Percentiles rank a stretch among this genome's conserved stretches.
These are phyloP conservation scores for Fusarium sp. DNA, from an alignment of 2,329 filamentous ascomycete species.

Conservation along the genomic window DNA sequence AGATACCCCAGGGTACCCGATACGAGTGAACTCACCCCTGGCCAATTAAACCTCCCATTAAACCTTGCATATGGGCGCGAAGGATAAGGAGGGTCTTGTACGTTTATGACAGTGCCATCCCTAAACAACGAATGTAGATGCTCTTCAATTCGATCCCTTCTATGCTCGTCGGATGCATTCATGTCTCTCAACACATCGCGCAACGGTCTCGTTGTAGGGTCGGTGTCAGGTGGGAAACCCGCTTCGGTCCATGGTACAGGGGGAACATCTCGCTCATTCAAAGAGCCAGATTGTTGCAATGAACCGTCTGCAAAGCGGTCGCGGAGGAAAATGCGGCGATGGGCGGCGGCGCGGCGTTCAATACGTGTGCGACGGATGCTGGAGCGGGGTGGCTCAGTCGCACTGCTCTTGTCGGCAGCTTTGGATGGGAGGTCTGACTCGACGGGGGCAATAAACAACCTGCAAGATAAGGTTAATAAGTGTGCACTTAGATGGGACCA, in stretches of 20 bases:
- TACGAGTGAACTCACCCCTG: constrained; percentile 34
- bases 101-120: constrained; percentile 23
- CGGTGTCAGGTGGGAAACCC: constrained; percentile 24
- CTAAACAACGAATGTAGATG: constrained; percentile 46
- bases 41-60: neutral
- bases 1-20: neutral
- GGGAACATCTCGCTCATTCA: constrained; percentile 30
- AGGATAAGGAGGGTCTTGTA: neutral
- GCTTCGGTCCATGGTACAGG: constrained; percentile 43
- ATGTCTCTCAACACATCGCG: constrained; percentile 48
- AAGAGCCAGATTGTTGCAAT: constrained; percentile 11
- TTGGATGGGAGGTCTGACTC: constrained; percentile 58
- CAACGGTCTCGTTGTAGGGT: constrained; percentile 37
- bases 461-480: constrained; percentile 46
- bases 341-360: constrained; percentile 50
- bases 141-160: constrained; percentile 47
- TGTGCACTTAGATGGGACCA: constrained; percentile 13
- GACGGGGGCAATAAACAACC: constrained; percentile 61
- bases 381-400: constrained; percentile 53
- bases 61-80: neutral
- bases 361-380: constrained; percentile 56
- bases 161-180: constrained; percentile 41
- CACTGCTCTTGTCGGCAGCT: constrained; percentile 48
- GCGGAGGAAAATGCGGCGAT: constrained; percentile 48
- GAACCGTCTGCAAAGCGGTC: constrained; percentile 36